Evolutionary conservation across 2,329 filamentous ascomycete species (phyloP).

Genomic region (Sporothrix inflata): DNA sequence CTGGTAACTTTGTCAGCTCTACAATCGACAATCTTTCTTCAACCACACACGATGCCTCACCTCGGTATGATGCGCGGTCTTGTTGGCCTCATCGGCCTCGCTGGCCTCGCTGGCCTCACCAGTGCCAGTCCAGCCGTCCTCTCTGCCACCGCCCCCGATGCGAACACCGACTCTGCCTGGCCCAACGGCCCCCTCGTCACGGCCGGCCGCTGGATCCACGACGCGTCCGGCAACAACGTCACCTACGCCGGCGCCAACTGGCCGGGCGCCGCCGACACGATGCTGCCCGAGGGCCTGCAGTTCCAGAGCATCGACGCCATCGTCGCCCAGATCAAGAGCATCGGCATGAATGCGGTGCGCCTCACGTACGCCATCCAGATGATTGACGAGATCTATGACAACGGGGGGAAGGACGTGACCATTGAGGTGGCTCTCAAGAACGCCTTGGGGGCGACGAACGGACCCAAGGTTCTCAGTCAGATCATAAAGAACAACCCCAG

Average conservation of each 20-base stretch:
- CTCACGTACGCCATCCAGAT: constrained; percentile 67
- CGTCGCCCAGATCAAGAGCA: constrained; percentile 58
- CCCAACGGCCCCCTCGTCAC: constrained; percentile 50
- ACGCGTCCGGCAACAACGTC: constrained; percentile 48
- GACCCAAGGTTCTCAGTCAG: constrained; percentile 52
- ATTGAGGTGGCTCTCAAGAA: constrained; percentile 41
- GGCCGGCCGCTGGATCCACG: constrained; percentile 48
- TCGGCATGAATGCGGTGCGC: constrained; percentile 66
- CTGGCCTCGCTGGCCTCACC: not conserved
- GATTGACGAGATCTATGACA: constrained; percentile 61
- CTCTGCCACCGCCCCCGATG: too few species aligned
- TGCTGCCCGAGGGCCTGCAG: constrained; percentile 67
- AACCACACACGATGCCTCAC: not conserved
- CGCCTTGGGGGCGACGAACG: constrained; percentile 57
- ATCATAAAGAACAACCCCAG: constrained; percentile 61
- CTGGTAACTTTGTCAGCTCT: not conserved
- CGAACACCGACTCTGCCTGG: constrained; percentile 39
- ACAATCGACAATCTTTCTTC: not conserved
- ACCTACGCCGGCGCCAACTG: constrained; percentile 63
- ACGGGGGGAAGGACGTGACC: constrained; percentile 51
- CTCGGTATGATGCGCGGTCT: not conserved
- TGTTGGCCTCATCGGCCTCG: not conserved
- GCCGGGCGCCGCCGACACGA: constrained; percentile 64
- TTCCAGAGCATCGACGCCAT: constrained; percentile 61
- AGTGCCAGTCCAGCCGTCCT: not conserved